Percentiles rank a stretch among this genome's conserved stretches.
Conservation (phyloP, 768 basidiomycete genomes). For the Crassisporium funariophilum region DNA sequence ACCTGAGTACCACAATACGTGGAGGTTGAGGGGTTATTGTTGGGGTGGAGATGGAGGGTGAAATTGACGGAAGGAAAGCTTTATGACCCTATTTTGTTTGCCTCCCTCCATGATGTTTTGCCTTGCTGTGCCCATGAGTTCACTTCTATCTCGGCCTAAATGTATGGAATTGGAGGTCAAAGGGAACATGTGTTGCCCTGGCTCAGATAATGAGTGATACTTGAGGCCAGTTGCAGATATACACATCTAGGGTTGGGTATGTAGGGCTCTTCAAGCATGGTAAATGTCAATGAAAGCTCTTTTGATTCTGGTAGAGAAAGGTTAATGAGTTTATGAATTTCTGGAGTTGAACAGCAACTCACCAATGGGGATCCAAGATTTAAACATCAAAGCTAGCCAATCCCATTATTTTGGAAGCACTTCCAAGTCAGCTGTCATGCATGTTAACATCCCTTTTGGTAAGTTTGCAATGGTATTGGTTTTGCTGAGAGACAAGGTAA, state of each 20-base stretch:
- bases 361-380: not conserved
- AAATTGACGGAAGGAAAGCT: not conserved
- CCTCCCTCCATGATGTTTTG: conserved; percentile 21
- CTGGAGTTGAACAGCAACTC: not conserved
- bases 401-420: not conserved
- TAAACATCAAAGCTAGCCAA: not conserved
- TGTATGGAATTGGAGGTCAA: not conserved
- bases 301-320: too few species aligned
- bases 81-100: conserved; percentile 10
- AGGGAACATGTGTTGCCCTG: not conserved
- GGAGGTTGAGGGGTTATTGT: not conserved
- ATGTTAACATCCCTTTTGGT: too few species aligned
- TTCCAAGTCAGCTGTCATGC: not conserved
- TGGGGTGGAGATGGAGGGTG: not conserved
- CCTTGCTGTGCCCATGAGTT: conserved; percentile 29
- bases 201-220: too few species aligned
- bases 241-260: too few species aligned
- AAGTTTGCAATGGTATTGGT: too few species aligned
- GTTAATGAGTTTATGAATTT: too few species aligned
- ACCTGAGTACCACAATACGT: too few species aligned
- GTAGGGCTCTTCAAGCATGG: too few species aligned
- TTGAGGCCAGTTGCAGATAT: not conserved
- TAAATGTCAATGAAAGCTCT: too few species aligned
- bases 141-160: conserved; percentile 1
- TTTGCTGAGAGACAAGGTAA: too few species aligned